Percentiles rank a stretch among this genome's conserved stretches.
phyloP scores from a whole-genome alignment of 2,329 filamentous ascomycete genomes.

The Calycina marina region DNA sequence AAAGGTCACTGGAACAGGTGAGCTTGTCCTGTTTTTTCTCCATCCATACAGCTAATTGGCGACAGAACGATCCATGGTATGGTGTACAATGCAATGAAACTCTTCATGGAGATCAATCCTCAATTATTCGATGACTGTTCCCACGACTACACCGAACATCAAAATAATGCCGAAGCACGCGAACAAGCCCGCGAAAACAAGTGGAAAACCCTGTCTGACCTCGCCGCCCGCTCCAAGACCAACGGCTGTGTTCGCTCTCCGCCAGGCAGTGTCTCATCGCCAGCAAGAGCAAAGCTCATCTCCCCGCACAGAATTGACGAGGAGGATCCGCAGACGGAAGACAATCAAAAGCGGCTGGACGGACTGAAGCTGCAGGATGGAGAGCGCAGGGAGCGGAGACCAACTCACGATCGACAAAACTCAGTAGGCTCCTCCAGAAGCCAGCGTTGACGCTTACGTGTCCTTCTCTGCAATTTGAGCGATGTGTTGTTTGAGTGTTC shows the following conservation, averaged over 20 bases:
- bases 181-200: conserved; percentile 71
- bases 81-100: conserved; percentile 99
- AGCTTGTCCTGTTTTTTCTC: not conserved
- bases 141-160: conserved; percentile 92
- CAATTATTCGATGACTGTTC: conserved; percentile 98
- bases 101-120: conserved; percentile 99
- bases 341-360: conserved; percentile 76
- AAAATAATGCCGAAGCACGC: conserved; percentile 78
- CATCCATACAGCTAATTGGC: conserved; percentile 21
- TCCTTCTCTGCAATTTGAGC: conserved; percentile 17
- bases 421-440: conserved; percentile 33
- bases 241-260: conserved; percentile 25
- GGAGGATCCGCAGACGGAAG: conserved; percentile 63
- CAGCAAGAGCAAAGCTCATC: conserved; percentile 26
- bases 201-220: conserved; percentile 75
- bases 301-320: conserved; percentile 50
- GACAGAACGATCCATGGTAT: conserved; percentile 92
- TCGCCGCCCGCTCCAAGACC: conserved; percentile 55
- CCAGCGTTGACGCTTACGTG: conserved; percentile 22
- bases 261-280: conserved; percentile 22
- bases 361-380: conserved; percentile 82
- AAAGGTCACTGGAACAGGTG: conserved; percentile 99
- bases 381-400: conserved; percentile 41
- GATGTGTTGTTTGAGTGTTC: conserved; percentile 19
- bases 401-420: conserved; percentile 44